phyloP scores from a whole-genome alignment of 345 rosid genomes.

The Citrus mangshanensis region DNA sequence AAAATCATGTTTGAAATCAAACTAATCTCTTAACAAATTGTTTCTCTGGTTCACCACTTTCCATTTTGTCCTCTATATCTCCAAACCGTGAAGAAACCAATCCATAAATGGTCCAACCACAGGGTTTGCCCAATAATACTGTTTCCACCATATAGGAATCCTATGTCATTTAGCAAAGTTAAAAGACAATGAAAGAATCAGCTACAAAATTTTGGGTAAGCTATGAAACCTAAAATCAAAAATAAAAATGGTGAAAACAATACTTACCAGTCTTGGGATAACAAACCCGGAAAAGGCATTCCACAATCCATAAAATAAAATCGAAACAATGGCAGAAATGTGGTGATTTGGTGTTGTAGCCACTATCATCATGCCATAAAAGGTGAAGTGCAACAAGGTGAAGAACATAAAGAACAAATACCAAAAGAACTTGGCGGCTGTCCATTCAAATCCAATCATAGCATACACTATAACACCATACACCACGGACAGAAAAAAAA shows the following conservation, averaged over 20 bases:
- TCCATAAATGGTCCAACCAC: constrained; percentile 52
- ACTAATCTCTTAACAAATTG: constrained; percentile 40
- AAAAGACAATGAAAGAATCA: background rate
- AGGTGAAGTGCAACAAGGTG: constrained; percentile 46
- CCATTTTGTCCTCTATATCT: constrained; percentile 33
- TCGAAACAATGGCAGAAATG: constrained; percentile 29
- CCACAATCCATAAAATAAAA: constrained; percentile 32
- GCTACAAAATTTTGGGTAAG: background rate
- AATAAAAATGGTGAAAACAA: background rate
- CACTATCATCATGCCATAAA: constrained; percentile 45
- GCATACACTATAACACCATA: constrained; percentile 33
- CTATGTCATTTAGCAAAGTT: constrained; percentile 29
- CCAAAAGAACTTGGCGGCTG: constrained; percentile 27
- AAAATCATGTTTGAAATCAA: constrained; percentile 48
- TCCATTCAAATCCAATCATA: constrained; percentile 44
- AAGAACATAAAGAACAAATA: constrained; percentile 38
- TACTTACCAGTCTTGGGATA: constrained; percentile 32
- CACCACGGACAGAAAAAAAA: constrained; percentile 22
- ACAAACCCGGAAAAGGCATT: constrained; percentile 38
- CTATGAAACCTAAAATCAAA: background rate
- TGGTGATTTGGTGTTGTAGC: constrained; percentile 40
- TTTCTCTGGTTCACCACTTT: constrained; percentile 42
- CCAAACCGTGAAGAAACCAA: constrained; percentile 47
- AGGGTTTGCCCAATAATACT: constrained; percentile 60
- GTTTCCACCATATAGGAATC: constrained; percentile 62